Conservation (phyloP, 768 basidiomycete genomes). For the Crepidotus variabilis region DNA sequence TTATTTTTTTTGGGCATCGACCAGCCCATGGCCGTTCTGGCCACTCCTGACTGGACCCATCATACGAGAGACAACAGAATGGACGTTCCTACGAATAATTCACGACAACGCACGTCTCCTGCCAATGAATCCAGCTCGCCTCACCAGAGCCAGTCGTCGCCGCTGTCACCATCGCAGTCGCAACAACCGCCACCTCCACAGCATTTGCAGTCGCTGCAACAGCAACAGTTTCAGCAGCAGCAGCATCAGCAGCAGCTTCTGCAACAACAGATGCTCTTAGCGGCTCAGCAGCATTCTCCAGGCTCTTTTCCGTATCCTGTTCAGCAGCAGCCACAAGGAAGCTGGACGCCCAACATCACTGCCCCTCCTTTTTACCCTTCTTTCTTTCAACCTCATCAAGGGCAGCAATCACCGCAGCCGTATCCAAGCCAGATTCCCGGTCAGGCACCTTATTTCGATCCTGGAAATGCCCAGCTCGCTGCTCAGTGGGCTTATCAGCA, state of each 20-base stretch:
- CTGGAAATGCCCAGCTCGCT: conserved; percentile 68
- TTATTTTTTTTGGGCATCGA: conserved; percentile 3
- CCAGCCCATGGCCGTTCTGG: conserved; percentile 76
- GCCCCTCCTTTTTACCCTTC: conserved; percentile 75
- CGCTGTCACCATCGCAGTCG: conserved; percentile 13
- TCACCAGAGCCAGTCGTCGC: neutral
- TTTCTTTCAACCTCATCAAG: conserved; percentile 70
- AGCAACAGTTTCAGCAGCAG: conserved; percentile 16
- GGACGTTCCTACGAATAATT: conserved; percentile 45
- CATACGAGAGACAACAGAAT: conserved; percentile 60
- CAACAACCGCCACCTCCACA: conserved; percentile 19
- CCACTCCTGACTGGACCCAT: conserved; percentile 69
- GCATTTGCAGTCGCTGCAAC: conserved; percentile 14
- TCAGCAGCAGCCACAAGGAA: conserved; percentile 65
- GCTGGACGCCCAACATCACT: conserved; percentile 65
- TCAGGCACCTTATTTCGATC: conserved; percentile 69
- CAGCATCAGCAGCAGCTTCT: conserved; percentile 14
- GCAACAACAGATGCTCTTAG: conserved; percentile 11
- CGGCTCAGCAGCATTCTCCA: conserved; percentile 26
- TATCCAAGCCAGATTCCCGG: conserved; percentile 44
- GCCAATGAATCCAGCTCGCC: conserved; percentile 43
- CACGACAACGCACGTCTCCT: conserved; percentile 60
- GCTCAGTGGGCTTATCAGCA: conserved; percentile 91
- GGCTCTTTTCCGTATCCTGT: conserved; percentile 62
- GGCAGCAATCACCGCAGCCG: conserved; percentile 46